Conservation (phyloP, 805 yeast genomes). For the Lipomyces sp. region DNA sequence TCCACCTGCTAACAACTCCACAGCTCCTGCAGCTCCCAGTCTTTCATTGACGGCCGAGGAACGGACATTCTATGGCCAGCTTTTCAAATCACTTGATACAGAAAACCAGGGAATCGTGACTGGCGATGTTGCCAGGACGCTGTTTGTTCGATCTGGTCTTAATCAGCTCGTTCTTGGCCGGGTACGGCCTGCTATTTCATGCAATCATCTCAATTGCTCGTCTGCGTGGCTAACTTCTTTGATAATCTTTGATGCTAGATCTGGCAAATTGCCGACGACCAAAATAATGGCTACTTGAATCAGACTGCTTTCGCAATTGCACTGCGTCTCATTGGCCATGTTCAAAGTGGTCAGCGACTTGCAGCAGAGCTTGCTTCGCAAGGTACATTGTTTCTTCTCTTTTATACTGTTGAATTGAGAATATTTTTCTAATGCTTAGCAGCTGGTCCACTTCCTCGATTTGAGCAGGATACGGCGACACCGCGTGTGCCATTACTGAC, state of each 20-base stretch:
- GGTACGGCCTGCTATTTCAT: constrained; percentile 3
- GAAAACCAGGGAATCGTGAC: constrained; percentile 78
- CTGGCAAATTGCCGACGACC: constrained; percentile 93
- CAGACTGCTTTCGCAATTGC: constrained; percentile 80
- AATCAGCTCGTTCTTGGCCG: constrained; percentile 77
- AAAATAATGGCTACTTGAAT: constrained; percentile 78
- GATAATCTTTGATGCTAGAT: constrained; percentile 39
- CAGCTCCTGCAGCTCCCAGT: constrained; percentile 17
- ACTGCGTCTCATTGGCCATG: constrained; percentile 82
- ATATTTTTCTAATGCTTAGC: constrained; percentile 12
- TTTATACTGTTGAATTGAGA: constrained; percentile 27
- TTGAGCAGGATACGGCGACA: constrained; percentile 38
- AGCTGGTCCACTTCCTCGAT: constrained; percentile 65
- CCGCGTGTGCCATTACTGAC: constrained; percentile 37
- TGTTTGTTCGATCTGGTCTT: constrained; percentile 82
- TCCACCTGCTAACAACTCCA: not conserved
- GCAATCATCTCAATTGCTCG: not conserved
- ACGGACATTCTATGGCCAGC: constrained; percentile 63
- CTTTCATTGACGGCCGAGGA: constrained; percentile 59
- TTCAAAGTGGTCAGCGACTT: constrained; percentile 68
- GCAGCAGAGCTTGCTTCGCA: constrained; percentile 51
- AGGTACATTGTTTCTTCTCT: too few species aligned
- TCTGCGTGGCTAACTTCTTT: not conserved
- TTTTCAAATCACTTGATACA: constrained; percentile 76
- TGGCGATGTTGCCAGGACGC: constrained; percentile 78